Conservation (phyloP, 371 early-diverging fungal genomes). For the Mortierella sp. region DNA sequence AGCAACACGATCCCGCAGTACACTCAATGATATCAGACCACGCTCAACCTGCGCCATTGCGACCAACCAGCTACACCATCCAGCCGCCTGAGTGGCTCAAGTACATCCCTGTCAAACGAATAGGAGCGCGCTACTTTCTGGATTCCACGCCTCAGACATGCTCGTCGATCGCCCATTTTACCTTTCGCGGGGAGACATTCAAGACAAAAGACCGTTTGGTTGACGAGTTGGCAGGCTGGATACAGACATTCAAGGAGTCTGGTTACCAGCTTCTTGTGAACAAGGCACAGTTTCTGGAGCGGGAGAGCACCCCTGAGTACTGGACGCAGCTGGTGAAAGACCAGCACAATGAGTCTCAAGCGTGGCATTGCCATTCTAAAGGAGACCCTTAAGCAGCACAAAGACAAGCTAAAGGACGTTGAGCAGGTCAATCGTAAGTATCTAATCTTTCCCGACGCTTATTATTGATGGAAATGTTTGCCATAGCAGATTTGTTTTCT, state of each 20-base stretch:
- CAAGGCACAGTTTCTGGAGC: background rate
- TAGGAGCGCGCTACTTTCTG: slow-evolving; percentile 9
- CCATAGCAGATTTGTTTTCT: background rate
- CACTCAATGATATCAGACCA: background rate
- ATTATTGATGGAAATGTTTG: background rate
- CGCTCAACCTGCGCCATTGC: background rate
- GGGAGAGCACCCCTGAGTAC: background rate
- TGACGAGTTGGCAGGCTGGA: slow-evolving; percentile 7
- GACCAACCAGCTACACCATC: background rate
- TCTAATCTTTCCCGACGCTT: background rate
- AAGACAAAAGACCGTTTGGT: slow-evolving; percentile 3
- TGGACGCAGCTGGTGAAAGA: slow-evolving; percentile 2
- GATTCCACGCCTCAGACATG: background rate
- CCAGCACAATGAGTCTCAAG: background rate
- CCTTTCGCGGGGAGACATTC: slow-evolving; percentile 13
- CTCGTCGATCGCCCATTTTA: slow-evolving; percentile 1
- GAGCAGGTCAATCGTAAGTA: slow-evolving; percentile 7
- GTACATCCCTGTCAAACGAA: background rate
- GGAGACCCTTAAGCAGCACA: slow-evolving; percentile 10
- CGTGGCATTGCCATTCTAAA: slow-evolving; percentile 1
- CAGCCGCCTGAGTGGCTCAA: slow-evolving; percentile 8
- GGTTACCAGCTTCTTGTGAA: slow-evolving; percentile 1
- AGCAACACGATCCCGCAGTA: too few relatives aligned
- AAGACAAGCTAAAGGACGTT: slow-evolving; percentile 7
- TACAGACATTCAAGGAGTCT: background rate